Conservation (phyloP, 352 stramenopile species). For the Globisporangium alternatum region DNA sequence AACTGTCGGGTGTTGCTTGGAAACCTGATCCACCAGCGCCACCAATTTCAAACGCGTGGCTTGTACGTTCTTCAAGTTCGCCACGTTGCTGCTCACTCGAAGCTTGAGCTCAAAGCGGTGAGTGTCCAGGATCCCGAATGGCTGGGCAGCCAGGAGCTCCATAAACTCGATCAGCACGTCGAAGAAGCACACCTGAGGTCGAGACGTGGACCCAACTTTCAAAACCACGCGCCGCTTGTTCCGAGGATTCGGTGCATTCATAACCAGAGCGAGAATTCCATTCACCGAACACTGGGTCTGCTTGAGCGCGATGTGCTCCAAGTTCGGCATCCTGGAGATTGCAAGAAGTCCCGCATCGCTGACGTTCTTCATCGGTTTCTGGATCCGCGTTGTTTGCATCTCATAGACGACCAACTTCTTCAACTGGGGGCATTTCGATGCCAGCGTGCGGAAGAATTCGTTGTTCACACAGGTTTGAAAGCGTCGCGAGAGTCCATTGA, state of each 20-base stretch:
- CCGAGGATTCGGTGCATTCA: not conserved
- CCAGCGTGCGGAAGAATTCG: not conserved
- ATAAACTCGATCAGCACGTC: conserved; percentile 4
- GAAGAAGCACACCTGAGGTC: conserved; percentile 1
- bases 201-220: conserved; percentile 1
- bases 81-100: not conserved
- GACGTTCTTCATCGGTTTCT: conserved; percentile 4
- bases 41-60: not conserved
- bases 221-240: not conserved
- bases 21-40: not conserved
- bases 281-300: not conserved
- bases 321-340: not conserved
- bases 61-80: not conserved
- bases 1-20: not conserved
- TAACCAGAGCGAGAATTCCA: conserved; percentile 1
- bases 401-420: conserved; percentile 8
- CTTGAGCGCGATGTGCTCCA: conserved; percentile 11
- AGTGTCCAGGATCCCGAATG: not conserved
- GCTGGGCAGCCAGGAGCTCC: not conserved
- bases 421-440: not conserved
- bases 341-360: conserved; percentile 4
- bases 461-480: conserved; percentile 6
- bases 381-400: not conserved
- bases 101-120: conserved; percentile 12
- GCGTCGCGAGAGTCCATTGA: not conserved